phyloP scores from a whole-genome alignment of 495 filamentous ascomycete genomes.

The Daldinia grandis region DNA sequence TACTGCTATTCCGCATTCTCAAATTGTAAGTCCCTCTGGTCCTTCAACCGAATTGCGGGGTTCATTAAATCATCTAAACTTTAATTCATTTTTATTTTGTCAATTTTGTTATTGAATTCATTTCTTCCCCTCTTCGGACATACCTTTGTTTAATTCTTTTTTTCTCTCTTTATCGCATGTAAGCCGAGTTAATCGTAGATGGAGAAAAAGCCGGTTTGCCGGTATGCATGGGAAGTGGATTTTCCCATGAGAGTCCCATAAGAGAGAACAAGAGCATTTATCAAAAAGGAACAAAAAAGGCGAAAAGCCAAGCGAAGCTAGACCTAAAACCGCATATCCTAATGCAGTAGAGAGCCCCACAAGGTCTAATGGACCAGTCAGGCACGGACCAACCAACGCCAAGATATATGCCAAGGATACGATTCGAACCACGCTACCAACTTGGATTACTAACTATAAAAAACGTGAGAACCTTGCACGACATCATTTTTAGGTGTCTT shows the following conservation, averaged over 20 bases:
- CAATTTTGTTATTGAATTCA: slow-evolving; percentile 11
- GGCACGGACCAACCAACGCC: slow-evolving; percentile 43
- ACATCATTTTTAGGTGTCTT: slow-evolving; percentile 27
- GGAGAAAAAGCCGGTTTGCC: not conserved
- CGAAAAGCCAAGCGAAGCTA: slow-evolving; percentile 30
- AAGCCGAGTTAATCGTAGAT: slow-evolving; percentile 13
- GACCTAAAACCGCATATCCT: slow-evolving; percentile 31
- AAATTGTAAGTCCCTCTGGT: slow-evolving; percentile 34
- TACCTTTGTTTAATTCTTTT: not conserved
- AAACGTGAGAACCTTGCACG: slow-evolving; percentile 42
- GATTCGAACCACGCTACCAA: slow-evolving; percentile 42
- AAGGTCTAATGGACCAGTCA: slow-evolving; percentile 34
- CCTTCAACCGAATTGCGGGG: slow-evolving; percentile 42
- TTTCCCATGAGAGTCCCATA: slow-evolving; percentile 3
- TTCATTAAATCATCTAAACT: slow-evolving; percentile 21
- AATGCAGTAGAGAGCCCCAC: slow-evolving; percentile 35
- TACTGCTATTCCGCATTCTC: slow-evolving; percentile 39
- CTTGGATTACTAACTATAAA: slow-evolving; percentile 39
- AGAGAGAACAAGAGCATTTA: slow-evolving; percentile 12
- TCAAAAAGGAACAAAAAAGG: slow-evolving; percentile 3
- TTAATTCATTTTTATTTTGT: slow-evolving; percentile 8
- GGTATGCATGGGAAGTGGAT: not conserved
- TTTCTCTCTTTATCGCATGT: slow-evolving; percentile 8
- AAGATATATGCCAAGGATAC: slow-evolving; percentile 40
- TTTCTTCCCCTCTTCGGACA: not conserved